These are phyloP conservation scores for Areca catechu DNA, from an alignment of 176 grass and related monocot genomes.

Conservation along the genomic window DNA sequence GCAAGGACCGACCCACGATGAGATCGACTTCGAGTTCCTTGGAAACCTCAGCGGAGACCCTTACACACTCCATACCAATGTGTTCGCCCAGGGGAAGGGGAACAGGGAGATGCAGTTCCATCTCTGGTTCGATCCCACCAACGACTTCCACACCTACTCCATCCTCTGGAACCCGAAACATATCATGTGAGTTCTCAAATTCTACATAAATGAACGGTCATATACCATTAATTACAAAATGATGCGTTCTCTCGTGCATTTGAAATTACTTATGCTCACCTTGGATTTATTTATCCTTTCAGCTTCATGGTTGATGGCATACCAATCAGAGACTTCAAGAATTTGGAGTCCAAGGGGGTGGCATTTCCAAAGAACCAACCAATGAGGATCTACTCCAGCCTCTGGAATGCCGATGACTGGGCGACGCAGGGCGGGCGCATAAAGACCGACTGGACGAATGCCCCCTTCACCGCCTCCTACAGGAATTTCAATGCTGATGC, in stretches of 20 bases:
- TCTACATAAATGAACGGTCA: background rate
- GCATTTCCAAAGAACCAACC: conserved; percentile 10
- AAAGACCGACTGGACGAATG: conserved; percentile 13
- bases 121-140: conserved; percentile 18
- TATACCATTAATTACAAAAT: background rate
- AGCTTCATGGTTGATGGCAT: conserved; percentile 15
- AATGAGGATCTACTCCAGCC: conserved; percentile 10
- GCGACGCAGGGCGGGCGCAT: conserved; percentile 8
- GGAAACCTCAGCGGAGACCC: conserved; percentile 16
- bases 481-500: background rate
- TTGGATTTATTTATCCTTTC: background rate
- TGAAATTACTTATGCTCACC: no score
- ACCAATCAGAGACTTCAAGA: conserved; percentile 10
- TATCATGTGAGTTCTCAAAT: background rate
- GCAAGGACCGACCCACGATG: conserved; percentile 1
- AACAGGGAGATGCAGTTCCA: conserved; percentile 16
- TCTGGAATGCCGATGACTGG: conserved; percentile 21
- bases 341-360: background rate
- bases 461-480: conserved; percentile 8
- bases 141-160: conserved; percentile 18
- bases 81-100: conserved; percentile 6
- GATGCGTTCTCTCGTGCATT: background rate
- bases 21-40: conserved; percentile 17
- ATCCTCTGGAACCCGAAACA: conserved; percentile 4
- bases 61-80: conserved; percentile 11